Conservation (phyloP, 495 filamentous ascomycete genomes). For the Astrothelium macrocarpum region DNA sequence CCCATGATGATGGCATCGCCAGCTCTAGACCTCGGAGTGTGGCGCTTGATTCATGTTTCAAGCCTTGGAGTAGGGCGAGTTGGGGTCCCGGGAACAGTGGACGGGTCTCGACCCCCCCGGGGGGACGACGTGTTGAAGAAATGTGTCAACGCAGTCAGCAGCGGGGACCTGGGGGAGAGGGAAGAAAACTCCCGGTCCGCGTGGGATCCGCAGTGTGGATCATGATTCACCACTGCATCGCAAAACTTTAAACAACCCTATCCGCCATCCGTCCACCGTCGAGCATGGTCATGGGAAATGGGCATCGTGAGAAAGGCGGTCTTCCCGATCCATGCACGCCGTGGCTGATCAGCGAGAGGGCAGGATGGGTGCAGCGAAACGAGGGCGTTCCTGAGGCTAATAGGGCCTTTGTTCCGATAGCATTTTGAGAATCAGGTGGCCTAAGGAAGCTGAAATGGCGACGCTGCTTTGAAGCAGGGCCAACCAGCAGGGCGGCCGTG, state of each 20-base stretch:
- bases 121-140: background rate
- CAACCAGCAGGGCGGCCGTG: background rate
- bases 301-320: background rate
- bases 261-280: background rate
- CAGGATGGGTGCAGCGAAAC: background rate
- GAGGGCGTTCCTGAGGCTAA: constrained; percentile 1
- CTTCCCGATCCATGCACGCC: background rate
- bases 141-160: background rate
- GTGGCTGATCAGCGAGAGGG: background rate
- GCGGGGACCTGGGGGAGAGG: background rate
- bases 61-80: background rate
- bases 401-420: background rate
- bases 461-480: background rate
- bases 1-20: background rate
- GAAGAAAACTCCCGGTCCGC: background rate
- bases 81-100: background rate
- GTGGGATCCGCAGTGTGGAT: background rate
- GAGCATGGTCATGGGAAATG: background rate
- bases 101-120: background rate
- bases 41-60: background rate
- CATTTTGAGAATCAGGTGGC: constrained; percentile 1
- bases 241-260: constrained; percentile 3
- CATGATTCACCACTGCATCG: constrained; percentile 6
- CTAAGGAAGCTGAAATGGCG: constrained; percentile 1
- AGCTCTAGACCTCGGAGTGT: background rate